Base-by-base conservation (phyloP, 441 rosid genomes). In the Arabidopsis hybrid region DNA sequence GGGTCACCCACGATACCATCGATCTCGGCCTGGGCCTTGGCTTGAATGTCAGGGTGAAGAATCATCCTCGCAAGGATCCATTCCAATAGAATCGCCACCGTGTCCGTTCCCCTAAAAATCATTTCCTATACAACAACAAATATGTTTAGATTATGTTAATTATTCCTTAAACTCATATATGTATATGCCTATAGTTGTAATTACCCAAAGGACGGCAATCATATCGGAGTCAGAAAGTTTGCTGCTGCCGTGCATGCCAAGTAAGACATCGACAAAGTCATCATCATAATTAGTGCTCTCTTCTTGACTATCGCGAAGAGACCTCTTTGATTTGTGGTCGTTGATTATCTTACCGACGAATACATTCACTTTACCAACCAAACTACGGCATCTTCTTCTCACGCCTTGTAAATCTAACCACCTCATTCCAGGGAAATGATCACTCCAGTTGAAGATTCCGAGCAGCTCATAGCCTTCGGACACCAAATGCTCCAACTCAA, bases 31-130 rank as follows among this genome's bases (percentile, higher is more conserved):
- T 73, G 87, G 0, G 82, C 91, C 76, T 85, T 88, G 13, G 79
- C 71, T 74, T 92, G 97, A 53, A 90, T 75, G 36, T 81, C 83
- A 1, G 91, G 91, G 75, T 90, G 89, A 14, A 90, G 67, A 34
- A 90, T 80, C 89, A 92, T 83, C 58, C 93, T 85, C 0, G 93
- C 95, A 10, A 92, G 85, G 2, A 85, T 84, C 97, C 97, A 92
- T 73, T 92, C 97, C 1, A 92, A 61, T 3, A 92, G 65, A 8
- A 92, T 82, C 3, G 95, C 90, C 10, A 89, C 90, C 1, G 97
- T 92, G 67, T 92, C 93, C 2, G 96, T 90, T 17, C 97, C 97
- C 74, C 96, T 80, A 55, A 92, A 92, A 5, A 90, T 85, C 95
- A 92, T 90, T 62, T 92, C 96, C 96, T 92, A 12, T 65, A 62